Percentiles rank a stretch among this genome's conserved stretches.
Evolutionary conservation across 108 stramenopile species (phyloP).

Genomic region (Skeletonema tropicum): DNA sequence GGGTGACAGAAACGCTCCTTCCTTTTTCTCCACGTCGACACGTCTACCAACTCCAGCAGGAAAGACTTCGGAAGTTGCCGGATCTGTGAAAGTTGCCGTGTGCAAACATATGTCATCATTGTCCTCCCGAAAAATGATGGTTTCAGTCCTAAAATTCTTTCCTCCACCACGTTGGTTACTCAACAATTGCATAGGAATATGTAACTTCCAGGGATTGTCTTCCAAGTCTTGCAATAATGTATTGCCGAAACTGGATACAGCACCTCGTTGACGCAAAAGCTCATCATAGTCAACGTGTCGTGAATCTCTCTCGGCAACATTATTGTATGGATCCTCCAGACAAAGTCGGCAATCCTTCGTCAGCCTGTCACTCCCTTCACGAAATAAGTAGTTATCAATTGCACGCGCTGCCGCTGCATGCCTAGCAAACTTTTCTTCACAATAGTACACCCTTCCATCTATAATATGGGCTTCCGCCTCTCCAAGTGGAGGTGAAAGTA

Average conservation of each 20-base stretch:
- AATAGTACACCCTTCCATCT: conserved; percentile 31
- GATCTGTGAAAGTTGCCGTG: conserved; percentile 33
- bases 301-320: neutral
- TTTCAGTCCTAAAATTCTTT: neutral
- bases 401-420: conserved; percentile 47
- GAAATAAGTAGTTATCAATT: conserved; percentile 30
- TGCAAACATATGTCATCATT: conserved; percentile 7
- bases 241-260: no score
- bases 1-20: neutral
- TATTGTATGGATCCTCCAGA: conserved; percentile 21
- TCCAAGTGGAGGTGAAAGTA: conserved; percentile 10
- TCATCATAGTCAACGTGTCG: neutral
- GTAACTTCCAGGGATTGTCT: neutral
- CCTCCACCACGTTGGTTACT: neutral
- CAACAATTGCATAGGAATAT: conserved; percentile 7
- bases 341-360: conserved; percentile 10
- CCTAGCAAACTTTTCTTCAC: conserved; percentile 4
- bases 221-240: neutral
- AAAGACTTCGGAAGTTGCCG: conserved; percentile 31
- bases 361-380: neutral
- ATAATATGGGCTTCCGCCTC: neutral
- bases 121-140: neutral
- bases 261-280: conserved; percentile 7
- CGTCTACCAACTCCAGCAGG: conserved; percentile 26
- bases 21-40: conserved; percentile 9